A percentile compares a stretch with the other conserved stretches of the same genome.
Conservation (phyloP, 441 rosid genomes). For the Aquilaria agallochum region DNA sequence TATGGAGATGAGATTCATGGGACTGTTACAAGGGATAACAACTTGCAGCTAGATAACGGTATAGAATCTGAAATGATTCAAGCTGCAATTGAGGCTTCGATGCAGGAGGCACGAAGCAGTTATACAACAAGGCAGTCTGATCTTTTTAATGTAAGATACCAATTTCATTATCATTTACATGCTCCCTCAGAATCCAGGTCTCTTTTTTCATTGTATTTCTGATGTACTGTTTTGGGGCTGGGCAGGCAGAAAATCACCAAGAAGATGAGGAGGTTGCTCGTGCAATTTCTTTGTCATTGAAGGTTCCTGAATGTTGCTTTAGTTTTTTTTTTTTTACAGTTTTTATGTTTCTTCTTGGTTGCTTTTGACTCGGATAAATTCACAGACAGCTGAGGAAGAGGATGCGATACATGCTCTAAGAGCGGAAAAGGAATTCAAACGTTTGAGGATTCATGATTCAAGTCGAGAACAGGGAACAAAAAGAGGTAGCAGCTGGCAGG, state of each 20-base stretch:
- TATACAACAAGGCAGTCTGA: conserved; percentile 13
- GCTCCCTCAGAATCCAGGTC: conserved; percentile 1
- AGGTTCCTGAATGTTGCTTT: conserved; percentile 37
- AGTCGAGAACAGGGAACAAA: conserved; percentile 23
- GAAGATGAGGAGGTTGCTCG: conserved; percentile 74
- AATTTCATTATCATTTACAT: conserved; percentile 2
- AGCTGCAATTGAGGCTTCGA: conserved; percentile 81
- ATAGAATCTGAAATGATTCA: conserved; percentile 70
- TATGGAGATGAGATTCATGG: conserved; percentile 28
- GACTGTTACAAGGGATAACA: conserved; percentile 26
- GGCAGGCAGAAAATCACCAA: conserved; percentile 29
- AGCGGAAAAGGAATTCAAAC: conserved; percentile 22
- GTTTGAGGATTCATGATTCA: conserved; percentile 20
- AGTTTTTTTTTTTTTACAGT: neutral
- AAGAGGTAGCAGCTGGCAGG: conserved; percentile 31
- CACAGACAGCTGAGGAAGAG: conserved; percentile 72
- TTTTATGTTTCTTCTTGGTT: conserved; percentile 10
- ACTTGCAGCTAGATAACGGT: conserved; percentile 25
- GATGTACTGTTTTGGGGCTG: conserved; percentile 25
- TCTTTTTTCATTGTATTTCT: conserved; percentile 28
- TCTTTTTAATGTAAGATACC: conserved; percentile 3
- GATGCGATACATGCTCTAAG: conserved; percentile 33
- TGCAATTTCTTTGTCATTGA: conserved; percentile 71
- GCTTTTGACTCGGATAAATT: conserved; percentile 19
- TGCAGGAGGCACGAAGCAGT: conserved; percentile 39